Percentiles rank a stretch among this genome's conserved stretches.
Conservation (phyloP, 306 rosid genomes). For the Datisca glomerata region DNA sequence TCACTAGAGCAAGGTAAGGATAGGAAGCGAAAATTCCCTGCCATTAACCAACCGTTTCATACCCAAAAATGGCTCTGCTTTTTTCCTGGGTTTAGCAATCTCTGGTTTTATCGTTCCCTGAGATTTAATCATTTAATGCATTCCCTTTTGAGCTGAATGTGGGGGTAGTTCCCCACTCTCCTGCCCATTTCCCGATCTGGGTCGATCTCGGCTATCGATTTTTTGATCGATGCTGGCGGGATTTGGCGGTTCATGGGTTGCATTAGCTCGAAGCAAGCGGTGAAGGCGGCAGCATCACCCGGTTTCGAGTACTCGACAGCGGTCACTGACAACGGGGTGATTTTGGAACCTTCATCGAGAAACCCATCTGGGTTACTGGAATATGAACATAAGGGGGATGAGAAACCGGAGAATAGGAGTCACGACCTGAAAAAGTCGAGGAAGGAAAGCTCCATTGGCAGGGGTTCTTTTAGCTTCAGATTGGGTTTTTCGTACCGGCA, state of each 20-base stretch:
- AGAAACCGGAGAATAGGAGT: constrained; percentile 23
- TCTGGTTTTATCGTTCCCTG: background rate
- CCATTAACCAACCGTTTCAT: background rate
- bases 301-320: constrained; percentile 5
- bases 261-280: constrained; percentile 55
- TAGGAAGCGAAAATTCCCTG: constrained; percentile 1
- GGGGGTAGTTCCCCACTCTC: constrained; percentile 25
- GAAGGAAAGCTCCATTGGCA: constrained; percentile 27
- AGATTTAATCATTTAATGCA: constrained; percentile 5
- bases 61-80: constrained; percentile 10
- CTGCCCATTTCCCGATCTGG: constrained; percentile 29
- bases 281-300: constrained; percentile 11
- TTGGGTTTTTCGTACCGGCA: constrained; percentile 31
- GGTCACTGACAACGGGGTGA: constrained; percentile 15
- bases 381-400: constrained; percentile 16
- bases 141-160: constrained; percentile 30
- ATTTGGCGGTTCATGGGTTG: constrained; percentile 70
- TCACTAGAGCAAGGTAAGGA: constrained; percentile 7
- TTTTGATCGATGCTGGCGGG: constrained; percentile 25
- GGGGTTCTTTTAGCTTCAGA: constrained; percentile 36
- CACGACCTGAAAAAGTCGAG: constrained; percentile 27
- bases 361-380: constrained; percentile 8
- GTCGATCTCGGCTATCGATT: constrained; percentile 9
- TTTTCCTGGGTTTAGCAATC: constrained; percentile 4
- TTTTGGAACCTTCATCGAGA: constrained; percentile 8